Base-by-base conservation (phyloP, 2,329 filamentous ascomycete species). In the Dendryphion nanum region DNA sequence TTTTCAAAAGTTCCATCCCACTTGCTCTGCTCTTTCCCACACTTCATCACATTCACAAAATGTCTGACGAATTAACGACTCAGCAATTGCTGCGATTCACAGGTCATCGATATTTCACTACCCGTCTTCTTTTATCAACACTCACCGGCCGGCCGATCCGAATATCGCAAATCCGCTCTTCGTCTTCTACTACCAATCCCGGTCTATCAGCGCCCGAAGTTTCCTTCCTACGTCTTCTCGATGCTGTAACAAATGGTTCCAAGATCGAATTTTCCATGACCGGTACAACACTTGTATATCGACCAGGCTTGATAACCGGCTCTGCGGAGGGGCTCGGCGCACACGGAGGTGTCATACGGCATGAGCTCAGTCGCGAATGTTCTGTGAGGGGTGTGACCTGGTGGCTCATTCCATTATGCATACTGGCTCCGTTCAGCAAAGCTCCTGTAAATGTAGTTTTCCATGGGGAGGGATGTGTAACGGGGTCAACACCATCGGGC, bases 241-340 rank as follows among this genome's bases (percentile, higher is more conserved):
- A 97, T 67, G 79, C 88, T 51, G 78, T 98, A 56, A 98, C 93
- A 59, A 98, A 98, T 74, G 93, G 93, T 69, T 87, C 86, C 41
- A 83, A 86, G 39, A 89, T 97, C 71, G 90, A 96, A 59, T 95
- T 98, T 53, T 95, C 89, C 8, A 93, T 95, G 71, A 96, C 89
- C 1, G 93, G 93, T 61, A 97, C 93, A 0, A 90, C 89, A 1
- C 79, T 98, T 39, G 84, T 90, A 24, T 98, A 94, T 70, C 85
- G 87, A 50, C 93, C 93, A 0, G 93, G 93, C 23, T 75, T 98
- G 28, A 94, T 98, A 57, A 93, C 89, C 0, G 93, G 93, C 45
- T 85, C 83, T 32, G 81, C 86, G 17, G 76, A 86, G 15, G 89
- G 88, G 14, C 77, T 83, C 34, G 88, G 88, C 54, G 83, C 86